Conservation (phyloP, 1,139 yeast genomes). For the Lodderomyces margitis region DNA sequence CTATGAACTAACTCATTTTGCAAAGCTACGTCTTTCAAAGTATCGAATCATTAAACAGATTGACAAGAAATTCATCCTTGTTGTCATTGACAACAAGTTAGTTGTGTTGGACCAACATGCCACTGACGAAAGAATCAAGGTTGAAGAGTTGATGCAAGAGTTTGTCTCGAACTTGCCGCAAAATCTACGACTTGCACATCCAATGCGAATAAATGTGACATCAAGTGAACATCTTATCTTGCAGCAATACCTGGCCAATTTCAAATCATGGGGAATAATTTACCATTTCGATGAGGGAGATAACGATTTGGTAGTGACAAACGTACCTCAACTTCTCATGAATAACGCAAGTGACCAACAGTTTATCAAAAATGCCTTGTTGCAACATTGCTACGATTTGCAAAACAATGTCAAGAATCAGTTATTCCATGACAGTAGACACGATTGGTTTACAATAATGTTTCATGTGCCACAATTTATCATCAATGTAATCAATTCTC, state of each 20-base stretch:
- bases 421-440: slow-evolving; percentile 3
- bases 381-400: slow-evolving; percentile 45
- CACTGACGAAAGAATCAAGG: slow-evolving; percentile 63
- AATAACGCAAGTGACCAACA: slow-evolving; percentile 24
- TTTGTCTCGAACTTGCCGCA: slow-evolving; percentile 18
- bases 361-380: slow-evolving; percentile 31
- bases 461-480: slow-evolving; percentile 47
- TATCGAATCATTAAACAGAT: slow-evolving; percentile 45
- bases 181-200: slow-evolving; percentile 10
- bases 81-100: slow-evolving; percentile 25
- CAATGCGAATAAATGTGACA: slow-evolving; percentile 21
- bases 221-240: slow-evolving; percentile 30
- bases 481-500: slow-evolving; percentile 51
- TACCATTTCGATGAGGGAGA: slow-evolving; percentile 16
- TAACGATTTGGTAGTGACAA: slow-evolving; percentile 22
- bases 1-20: slow-evolving; percentile 5
- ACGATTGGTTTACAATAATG: slow-evolving; percentile 19
- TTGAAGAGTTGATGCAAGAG: slow-evolving; percentile 46
- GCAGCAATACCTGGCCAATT: slow-evolving; percentile 23
- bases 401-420: slow-evolving; percentile 22
- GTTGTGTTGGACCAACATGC: slow-evolving; percentile 74
- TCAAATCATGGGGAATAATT: slow-evolving; percentile 36
- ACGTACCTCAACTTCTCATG: slow-evolving; percentile 41
- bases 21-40: slow-evolving; percentile 11
- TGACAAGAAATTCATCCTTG: slow-evolving; percentile 57